Percentiles rank a stretch among this genome's conserved stretches.
These are phyloP conservation scores for Sistotremastrum niveocremeum DNA, from an alignment of 768 basidiomycete species.

Conservation along the genomic window DNA sequence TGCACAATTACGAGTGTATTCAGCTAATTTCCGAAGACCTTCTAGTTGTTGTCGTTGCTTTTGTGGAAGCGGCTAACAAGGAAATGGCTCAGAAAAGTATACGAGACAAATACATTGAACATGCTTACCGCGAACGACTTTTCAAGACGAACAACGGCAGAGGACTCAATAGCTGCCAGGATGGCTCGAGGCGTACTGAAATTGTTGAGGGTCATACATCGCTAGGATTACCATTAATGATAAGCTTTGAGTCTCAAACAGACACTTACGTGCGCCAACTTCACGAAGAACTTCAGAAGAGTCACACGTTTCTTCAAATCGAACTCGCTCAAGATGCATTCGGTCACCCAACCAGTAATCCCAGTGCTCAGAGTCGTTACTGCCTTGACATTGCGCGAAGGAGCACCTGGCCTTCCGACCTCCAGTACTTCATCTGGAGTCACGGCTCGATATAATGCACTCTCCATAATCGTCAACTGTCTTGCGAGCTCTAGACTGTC, in stretches of 20 bases:
- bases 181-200: constrained; percentile 90
- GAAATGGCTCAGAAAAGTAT: background rate
- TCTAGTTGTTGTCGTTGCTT: constrained; percentile 78
- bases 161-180: constrained; percentile 88
- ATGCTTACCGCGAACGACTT: constrained; percentile 84
- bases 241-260: background rate
- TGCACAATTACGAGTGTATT: constrained; percentile 81
- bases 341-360: constrained; percentile 93
- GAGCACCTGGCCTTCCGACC: constrained; percentile 57
- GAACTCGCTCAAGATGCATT: constrained; percentile 80
- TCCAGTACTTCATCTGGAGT: constrained; percentile 82
- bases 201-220: constrained; percentile 72
- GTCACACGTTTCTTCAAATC: constrained; percentile 74
- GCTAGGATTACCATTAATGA: constrained; percentile 31
- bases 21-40: constrained; percentile 68
- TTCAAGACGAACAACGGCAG: constrained; percentile 80
- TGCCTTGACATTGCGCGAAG: constrained; percentile 60
- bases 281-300: constrained; percentile 86
- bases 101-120: background rate
- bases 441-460: constrained; percentile 73
- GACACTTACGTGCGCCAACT: constrained; percentile 70
- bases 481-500: constrained; percentile 85
- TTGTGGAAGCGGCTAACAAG: constrained; percentile 59
- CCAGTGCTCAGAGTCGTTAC: constrained; percentile 82
- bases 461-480: constrained; percentile 91